These are phyloP conservation scores for Puccinia triticina DNA, from an alignment of 1,284 basidiomycete genomes.

Conservation along the genomic window DNA sequence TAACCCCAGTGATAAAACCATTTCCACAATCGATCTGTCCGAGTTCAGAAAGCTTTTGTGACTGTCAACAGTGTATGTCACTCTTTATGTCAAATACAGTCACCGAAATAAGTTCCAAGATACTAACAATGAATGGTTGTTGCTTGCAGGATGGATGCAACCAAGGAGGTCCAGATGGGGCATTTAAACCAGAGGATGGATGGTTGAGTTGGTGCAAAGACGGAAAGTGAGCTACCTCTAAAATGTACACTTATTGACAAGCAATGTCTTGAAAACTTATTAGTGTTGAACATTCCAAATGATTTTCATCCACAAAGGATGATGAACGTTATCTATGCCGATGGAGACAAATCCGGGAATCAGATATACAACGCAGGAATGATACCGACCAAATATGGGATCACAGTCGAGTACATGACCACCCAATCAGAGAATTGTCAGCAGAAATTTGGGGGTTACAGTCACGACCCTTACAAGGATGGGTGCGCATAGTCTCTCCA, in stretches of 20 bases:
- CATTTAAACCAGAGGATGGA: constrained; percentile 42
- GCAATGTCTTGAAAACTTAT: neutral
- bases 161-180: constrained; percentile 39
- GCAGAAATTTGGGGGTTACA: constrained; percentile 37
- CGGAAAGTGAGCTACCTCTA: constrained; percentile 15
- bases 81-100: neutral
- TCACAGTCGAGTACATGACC: constrained; percentile 40
- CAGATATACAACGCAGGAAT: constrained; percentile 27
- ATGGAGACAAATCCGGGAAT: constrained; percentile 29
- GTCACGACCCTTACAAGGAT: constrained; percentile 37
- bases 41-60: constrained; percentile 42
- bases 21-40: neutral
- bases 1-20: neutral
- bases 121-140: neutral
- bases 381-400: constrained; percentile 27
- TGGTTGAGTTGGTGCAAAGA: constrained; percentile 45
- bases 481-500: constrained; percentile 9
- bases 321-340: constrained; percentile 15
- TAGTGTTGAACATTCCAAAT: neutral
- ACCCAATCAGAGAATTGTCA: constrained; percentile 42
- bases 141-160: constrained; percentile 19
- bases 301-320: neutral
- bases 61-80: constrained; percentile 30
- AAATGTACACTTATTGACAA: neutral
- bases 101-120: neutral